phyloP scores from a whole-genome alignment of 208 protist genomes.

The Wallacemonas collosoma region DNA sequence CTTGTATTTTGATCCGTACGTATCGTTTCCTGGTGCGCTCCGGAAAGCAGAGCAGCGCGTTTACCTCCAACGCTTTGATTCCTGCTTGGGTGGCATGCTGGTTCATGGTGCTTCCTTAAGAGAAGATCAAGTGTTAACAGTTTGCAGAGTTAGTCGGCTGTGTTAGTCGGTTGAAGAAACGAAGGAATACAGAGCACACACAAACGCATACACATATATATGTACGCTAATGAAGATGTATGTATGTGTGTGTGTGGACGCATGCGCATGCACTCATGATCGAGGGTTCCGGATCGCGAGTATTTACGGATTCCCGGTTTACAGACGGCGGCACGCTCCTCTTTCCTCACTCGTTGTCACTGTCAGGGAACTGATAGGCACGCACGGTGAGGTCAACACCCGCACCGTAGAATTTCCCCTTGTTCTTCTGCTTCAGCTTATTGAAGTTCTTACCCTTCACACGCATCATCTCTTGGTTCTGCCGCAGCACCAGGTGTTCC shows the following conservation, averaged over 20 bases:
- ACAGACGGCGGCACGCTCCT: too few species aligned
- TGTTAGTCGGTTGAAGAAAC: conserved; percentile 9
- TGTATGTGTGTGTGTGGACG: too few species aligned
- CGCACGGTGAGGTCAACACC: conserved; percentile 75
- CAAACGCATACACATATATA: conserved; percentile 6
- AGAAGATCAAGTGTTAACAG: neutral
- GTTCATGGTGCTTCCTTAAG: neutral
- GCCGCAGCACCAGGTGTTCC: conserved; percentile 69
- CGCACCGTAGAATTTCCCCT: conserved; percentile 83
- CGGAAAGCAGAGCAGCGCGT: too few species aligned
- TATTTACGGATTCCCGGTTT: too few species aligned
- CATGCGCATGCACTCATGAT: too few species aligned
- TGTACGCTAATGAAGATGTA: too few species aligned
- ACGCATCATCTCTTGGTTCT: conserved; percentile 91
- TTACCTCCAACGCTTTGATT: too few species aligned
- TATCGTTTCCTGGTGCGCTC: too few species aligned
- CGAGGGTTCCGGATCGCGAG: too few species aligned
- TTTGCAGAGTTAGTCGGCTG: neutral
- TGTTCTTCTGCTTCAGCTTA: conserved; percentile 92
- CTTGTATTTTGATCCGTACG: too few species aligned
- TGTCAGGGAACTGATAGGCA: conserved; percentile 84
- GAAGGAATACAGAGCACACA: conserved; percentile 4
- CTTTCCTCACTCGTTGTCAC: conserved; percentile 58
- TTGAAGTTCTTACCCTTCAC: conserved; percentile 87
- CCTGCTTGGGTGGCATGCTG: too few species aligned